phyloP scores from a whole-genome alignment of 1,284 basidiomycete species.

The Bjerkandera adusta region DNA sequence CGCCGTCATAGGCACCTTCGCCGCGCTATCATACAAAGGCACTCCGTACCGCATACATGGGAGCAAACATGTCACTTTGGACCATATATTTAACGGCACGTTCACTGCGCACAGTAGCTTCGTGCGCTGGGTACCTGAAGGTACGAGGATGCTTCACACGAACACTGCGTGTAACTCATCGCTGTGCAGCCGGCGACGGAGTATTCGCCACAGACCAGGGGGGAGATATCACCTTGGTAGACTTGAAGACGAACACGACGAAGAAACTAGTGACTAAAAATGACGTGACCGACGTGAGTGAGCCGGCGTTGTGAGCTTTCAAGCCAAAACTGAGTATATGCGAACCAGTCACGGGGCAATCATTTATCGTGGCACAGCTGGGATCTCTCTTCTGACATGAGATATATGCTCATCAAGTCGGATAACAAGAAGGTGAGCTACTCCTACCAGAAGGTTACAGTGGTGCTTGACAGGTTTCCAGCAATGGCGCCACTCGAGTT shows the following conservation, averaged over 20 bases:
- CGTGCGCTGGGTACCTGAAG: constrained; percentile 87
- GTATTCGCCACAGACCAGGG: constrained; percentile 71
- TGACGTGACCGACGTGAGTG: constrained; percentile 64
- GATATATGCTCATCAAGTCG: constrained; percentile 79
- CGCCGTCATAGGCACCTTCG: constrained; percentile 64
- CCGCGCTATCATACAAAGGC: constrained; percentile 66
- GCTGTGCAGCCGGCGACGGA: constrained; percentile 76
- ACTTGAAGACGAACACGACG: constrained; percentile 74
- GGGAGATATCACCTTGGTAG: constrained; percentile 71
- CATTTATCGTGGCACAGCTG: constrained; percentile 58
- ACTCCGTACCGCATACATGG: constrained; percentile 51
- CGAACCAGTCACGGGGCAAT: constrained; percentile 56
- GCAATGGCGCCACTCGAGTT: constrained; percentile 92
- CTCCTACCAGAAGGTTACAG: too few relatives aligned
- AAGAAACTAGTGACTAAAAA: constrained; percentile 53
- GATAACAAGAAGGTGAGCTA: constrained; percentile 63
- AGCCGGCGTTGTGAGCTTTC: not conserved
- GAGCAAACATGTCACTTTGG: constrained; percentile 72
- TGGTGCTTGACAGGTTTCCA: constrained; percentile 30
- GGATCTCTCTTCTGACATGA: constrained; percentile 86
- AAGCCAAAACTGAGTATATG: not conserved
- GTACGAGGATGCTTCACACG: constrained; percentile 38
- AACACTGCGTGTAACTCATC: too few relatives aligned
- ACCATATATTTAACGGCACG: constrained; percentile 89
- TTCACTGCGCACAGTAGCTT: constrained; percentile 49